Conservation (phyloP, 1,139 yeast species). For the Suhomyces chickasaworum region DNA sequence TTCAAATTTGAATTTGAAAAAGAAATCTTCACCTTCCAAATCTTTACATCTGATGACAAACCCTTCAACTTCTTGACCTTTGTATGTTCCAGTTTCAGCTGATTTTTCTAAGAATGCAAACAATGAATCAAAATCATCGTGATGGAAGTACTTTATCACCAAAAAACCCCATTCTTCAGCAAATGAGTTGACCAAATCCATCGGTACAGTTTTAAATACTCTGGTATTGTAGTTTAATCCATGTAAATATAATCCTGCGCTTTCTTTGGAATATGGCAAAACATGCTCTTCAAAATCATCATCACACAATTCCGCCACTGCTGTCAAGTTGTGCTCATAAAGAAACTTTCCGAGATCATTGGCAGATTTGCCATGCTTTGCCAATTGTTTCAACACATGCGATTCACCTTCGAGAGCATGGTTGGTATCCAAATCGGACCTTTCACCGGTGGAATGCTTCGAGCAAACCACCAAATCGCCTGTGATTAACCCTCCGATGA, state of each 20-base stretch:
- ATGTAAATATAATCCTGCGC: constrained; percentile 84
- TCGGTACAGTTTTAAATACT: constrained; percentile 63
- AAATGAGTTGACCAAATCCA: constrained; percentile 59
- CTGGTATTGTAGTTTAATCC: constrained; percentile 77
- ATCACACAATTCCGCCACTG: constrained; percentile 92
- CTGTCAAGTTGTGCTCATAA: constrained; percentile 61
- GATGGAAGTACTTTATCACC: constrained; percentile 47
- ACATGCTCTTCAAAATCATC: constrained; percentile 95
- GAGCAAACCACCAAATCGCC: constrained; percentile 83
- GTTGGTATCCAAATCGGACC: constrained; percentile 56
- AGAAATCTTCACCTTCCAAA: constrained; percentile 49
- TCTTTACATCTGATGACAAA: constrained; percentile 74
- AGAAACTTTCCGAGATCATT: constrained; percentile 59
- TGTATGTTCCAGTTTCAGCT: constrained; percentile 69
- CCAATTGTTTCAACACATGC: constrained; percentile 58
- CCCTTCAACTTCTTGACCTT: constrained; percentile 82
- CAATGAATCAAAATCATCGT: constrained; percentile 42
- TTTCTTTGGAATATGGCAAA: constrained; percentile 63
- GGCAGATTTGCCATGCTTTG: constrained; percentile 36
- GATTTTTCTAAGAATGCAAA: constrained; percentile 56
- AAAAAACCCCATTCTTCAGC: constrained; percentile 76
- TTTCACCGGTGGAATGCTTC: constrained; percentile 80
- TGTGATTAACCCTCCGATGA: constrained; percentile 72
- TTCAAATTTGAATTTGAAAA: constrained; percentile 92
- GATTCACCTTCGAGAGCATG: constrained; percentile 77